Conservation (phyloP, 1,139 yeast species). For the Blastobotrys aristatus region DNA sequence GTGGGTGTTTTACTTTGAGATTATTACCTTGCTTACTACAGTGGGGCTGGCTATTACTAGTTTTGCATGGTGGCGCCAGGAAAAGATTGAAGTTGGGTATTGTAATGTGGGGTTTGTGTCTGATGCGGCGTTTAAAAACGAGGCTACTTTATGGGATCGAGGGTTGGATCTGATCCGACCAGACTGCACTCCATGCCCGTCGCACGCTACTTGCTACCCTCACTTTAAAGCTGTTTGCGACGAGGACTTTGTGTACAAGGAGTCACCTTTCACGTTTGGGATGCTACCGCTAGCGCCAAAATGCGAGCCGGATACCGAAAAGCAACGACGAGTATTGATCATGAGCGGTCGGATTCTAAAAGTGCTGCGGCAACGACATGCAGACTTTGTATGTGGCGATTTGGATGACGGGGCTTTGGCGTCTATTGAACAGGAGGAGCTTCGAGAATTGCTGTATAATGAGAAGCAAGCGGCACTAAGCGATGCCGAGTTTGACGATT, state of each 20-base stretch:
- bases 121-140: slow-evolving; percentile 9
- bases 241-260: slow-evolving; percentile 54
- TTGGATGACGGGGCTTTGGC: slow-evolving; percentile 37
- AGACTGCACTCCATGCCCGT: slow-evolving; percentile 70
- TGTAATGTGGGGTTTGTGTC: slow-evolving; percentile 32
- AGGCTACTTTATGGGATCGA: slow-evolving; percentile 16
- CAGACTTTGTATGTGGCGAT: slow-evolving; percentile 61
- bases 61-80: slow-evolving; percentile 32
- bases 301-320: slow-evolving; percentile 76
- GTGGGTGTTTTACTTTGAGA: slow-evolving; percentile 10
- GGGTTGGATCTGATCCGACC: slow-evolving; percentile 45
- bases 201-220: slow-evolving; percentile 69
- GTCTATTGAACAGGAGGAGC: slow-evolving; percentile 29
- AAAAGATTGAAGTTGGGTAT: slow-evolving; percentile 33
- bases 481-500: slow-evolving; percentile 71
- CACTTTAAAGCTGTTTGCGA: slow-evolving; percentile 59
- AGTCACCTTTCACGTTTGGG: slow-evolving; percentile 56
- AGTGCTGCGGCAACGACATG: slow-evolving; percentile 63
- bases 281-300: slow-evolving; percentile 53
- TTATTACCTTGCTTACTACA: slow-evolving; percentile 10
- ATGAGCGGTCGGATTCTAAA: slow-evolving; percentile 66
- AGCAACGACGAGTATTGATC: slow-evolving; percentile 61
- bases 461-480: slow-evolving; percentile 39
- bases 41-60: slow-evolving; percentile 20
- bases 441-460: slow-evolving; percentile 24